Evolutionary conservation across 1,284 basidiomycete species (phyloP).

Genomic region (Coriolopsis trogii): DNA sequence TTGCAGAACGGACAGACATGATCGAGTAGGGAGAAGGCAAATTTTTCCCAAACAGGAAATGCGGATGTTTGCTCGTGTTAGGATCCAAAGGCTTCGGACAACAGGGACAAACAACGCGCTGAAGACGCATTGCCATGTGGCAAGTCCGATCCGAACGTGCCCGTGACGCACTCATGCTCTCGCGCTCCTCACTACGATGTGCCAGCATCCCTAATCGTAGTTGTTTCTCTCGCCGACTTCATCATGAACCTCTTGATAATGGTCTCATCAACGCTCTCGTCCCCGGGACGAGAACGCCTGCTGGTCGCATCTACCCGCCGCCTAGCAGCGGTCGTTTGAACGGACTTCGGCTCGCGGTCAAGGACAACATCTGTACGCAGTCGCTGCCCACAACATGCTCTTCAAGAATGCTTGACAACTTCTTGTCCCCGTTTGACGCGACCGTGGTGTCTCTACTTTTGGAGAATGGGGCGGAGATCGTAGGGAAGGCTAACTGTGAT

Average conservation of each 20-base stretch:
- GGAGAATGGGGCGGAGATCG: slow-evolving; percentile 68
- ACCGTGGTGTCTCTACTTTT: slow-evolving; percentile 76
- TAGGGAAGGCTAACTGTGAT: slow-evolving; percentile 95
- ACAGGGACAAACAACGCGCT: slow-evolving; percentile 27
- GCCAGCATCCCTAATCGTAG: slow-evolving; percentile 33
- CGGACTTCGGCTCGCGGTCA: slow-evolving; percentile 65
- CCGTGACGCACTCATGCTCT: slow-evolving; percentile 10
- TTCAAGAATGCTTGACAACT: slow-evolving; percentile 76
- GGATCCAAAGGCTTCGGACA: slow-evolving; percentile 25
- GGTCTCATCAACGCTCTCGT: too few species aligned
- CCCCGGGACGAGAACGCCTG: too few species aligned
- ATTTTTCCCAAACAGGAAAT: slow-evolving; percentile 26
- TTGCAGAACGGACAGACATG: slow-evolving; percentile 6
- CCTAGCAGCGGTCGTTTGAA: slow-evolving; percentile 35
- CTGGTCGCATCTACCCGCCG: too few species aligned
- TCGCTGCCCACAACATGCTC: slow-evolving; percentile 79
- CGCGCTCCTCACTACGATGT: slow-evolving; percentile 9
- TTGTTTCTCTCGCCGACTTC: too few species aligned
- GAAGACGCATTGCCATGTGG: background rate
- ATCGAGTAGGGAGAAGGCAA: too few species aligned
- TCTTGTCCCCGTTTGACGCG: slow-evolving; percentile 84
- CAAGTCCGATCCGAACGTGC: background rate
- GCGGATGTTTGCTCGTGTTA: slow-evolving; percentile 29
- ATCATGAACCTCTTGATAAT: too few species aligned
- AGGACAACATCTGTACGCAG: slow-evolving; percentile 84